Conservation (phyloP, 371 early-diverging fungal genomes). For the Dentiscutata heterogama region DNA sequence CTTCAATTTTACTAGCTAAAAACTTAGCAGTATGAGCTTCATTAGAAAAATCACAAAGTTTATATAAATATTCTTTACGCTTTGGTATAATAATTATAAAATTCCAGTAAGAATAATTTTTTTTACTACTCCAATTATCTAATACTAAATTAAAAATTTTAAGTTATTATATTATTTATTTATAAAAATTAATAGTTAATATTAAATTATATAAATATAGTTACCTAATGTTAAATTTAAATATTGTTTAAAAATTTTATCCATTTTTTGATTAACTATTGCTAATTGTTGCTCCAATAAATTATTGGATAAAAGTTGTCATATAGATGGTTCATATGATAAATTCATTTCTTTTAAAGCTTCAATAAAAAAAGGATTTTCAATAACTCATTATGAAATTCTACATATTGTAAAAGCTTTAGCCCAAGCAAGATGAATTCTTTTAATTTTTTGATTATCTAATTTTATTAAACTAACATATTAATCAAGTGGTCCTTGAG, state of each 20-base stretch:
- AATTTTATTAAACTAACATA: too few relatives aligned
- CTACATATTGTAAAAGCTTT: neutral
- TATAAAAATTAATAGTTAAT: neutral
- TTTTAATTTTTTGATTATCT: neutral
- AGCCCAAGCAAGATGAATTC: neutral
- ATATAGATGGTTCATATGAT: neutral
- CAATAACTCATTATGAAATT: neutral
- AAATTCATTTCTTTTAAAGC: neutral
- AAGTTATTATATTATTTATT: neutral
- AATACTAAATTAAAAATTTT: neutral
- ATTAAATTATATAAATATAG: neutral
- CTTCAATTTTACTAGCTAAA: neutral
- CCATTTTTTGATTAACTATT: neutral
- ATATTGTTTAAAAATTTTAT: neutral
- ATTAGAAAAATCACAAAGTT: neutral
- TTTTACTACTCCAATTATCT: neutral
- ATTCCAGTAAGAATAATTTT: conserved; percentile 4
- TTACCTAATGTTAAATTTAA: neutral
- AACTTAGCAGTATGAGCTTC: conserved; percentile 5
- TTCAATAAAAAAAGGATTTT: conserved; percentile 18
- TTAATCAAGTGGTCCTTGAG: too few relatives aligned
- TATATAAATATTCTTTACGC: neutral
- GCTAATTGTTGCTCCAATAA: neutral
- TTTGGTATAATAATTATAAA: neutral
- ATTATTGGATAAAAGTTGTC: neutral